Conservation (phyloP, 768 basidiomycete genomes). For the Leccinum ochraceum region DNA sequence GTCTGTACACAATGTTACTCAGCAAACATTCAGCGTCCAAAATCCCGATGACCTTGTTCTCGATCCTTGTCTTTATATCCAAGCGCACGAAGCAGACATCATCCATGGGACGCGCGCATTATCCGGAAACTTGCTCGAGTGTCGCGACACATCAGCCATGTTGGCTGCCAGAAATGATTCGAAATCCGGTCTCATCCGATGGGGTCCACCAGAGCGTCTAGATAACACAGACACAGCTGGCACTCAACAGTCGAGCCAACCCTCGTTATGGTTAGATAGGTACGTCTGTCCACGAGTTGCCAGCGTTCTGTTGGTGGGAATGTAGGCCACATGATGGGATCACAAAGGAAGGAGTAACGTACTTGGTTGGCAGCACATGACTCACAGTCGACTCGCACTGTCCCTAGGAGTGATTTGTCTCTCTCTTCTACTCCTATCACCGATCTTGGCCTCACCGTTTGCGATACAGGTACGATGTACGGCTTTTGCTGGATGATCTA, state of each 20-base stretch:
- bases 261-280: conserved; percentile 77
- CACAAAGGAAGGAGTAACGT: conserved; percentile 13
- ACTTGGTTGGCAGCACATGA: conserved; percentile 7
- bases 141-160: conserved; percentile 11
- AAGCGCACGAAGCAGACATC: conserved; percentile 79
- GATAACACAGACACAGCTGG: conserved; percentile 5
- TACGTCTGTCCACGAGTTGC: conserved; percentile 46
- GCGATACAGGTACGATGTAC: conserved; percentile 70
- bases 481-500: conserved; percentile 66
- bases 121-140: conserved; percentile 38
- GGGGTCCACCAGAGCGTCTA: conserved; percentile 24
- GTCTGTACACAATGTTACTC: background rate
- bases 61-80: conserved; percentile 48
- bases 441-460: conserved; percentile 22
- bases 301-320: conserved; percentile 5
- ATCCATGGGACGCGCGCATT: conserved; percentile 51
- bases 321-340: conserved; percentile 8
- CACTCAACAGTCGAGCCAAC: conserved; percentile 1
- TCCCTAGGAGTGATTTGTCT: conserved; percentile 13
- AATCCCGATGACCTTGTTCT: background rate
- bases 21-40: background rate
- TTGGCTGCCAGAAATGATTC: conserved; percentile 9
- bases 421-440: conserved; percentile 17
- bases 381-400: background rate
- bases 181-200: conserved; percentile 39